A percentile compares a stretch with the other conserved stretches of the same genome.
Evolutionary conservation across 2,329 filamentous ascomycete species (phyloP).

Genomic region (Trichophyton equinum): DNA sequence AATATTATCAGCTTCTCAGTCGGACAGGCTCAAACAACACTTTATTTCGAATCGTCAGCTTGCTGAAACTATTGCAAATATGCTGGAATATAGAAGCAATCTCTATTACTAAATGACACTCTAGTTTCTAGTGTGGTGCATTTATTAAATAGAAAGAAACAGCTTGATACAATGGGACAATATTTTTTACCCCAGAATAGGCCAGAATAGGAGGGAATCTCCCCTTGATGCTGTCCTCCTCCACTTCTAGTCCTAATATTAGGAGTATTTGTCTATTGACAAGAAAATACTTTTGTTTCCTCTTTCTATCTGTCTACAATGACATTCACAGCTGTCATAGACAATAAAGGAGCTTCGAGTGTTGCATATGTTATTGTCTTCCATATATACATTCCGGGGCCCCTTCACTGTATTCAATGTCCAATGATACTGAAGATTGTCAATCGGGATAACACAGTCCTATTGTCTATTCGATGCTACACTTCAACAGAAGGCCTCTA

Average conservation of each 20-base stretch:
- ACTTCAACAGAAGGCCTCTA: not conserved
- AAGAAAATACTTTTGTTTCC: not conserved
- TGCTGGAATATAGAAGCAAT: not conserved
- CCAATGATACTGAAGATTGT: not conserved
- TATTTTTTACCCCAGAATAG: not conserved
- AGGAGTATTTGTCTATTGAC: not conserved
- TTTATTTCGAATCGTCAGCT: too few relatives aligned
- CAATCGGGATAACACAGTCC: not conserved
- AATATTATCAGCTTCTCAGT: too few relatives aligned
- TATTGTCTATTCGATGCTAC: not conserved
- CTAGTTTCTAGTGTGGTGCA: not conserved
- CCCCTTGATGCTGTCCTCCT: not conserved
- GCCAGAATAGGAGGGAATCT: not conserved
- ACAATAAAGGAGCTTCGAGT: conserved; percentile 2
- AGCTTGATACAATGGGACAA: not conserved
- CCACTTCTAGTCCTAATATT: not conserved
- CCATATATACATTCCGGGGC: conserved; percentile 2
- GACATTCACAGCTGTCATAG: conserved; percentile 7
- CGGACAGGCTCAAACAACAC: too few relatives aligned
- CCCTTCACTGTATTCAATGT: not conserved
- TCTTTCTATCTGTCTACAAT: not conserved
- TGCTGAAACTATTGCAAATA: not conserved
- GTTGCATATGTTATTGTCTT: conserved; percentile 4
- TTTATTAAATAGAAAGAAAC: not conserved
- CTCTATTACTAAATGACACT: not conserved